Percentiles rank a stretch among this genome's conserved stretches.
These are phyloP conservation scores for Podaxis sp. DNA, from an alignment of 768 basidiomycete genomes.

Conservation along the genomic window DNA sequence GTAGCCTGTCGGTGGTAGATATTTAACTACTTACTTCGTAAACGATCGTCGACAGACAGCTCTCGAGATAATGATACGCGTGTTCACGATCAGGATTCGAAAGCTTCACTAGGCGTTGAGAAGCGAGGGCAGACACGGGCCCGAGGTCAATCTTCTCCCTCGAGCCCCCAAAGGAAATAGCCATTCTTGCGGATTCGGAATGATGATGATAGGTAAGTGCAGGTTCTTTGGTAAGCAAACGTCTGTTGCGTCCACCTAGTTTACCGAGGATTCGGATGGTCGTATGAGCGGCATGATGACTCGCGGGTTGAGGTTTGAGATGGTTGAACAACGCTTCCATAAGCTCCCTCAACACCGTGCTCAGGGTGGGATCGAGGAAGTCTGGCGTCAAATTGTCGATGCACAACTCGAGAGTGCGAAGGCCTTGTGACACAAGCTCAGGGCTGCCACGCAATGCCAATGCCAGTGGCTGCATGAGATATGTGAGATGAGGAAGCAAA, in stretches of 20 bases:
- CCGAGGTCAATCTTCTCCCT: constrained; percentile 61
- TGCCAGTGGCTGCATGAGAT: constrained; percentile 95
- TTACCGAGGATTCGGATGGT: constrained; percentile 97
- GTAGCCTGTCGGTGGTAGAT: background rate
- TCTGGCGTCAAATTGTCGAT: constrained; percentile 98
- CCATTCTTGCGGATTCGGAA: constrained; percentile 65
- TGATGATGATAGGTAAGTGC: constrained; percentile 65
- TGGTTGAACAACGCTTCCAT: constrained; percentile 94
- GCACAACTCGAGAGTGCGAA: constrained; percentile 96
- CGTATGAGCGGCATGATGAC: constrained; percentile 87
- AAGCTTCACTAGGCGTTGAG: constrained; percentile 52
- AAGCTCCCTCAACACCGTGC: constrained; percentile 85
- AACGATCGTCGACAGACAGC: constrained; percentile 63
- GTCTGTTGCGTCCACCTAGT: constrained; percentile 89
- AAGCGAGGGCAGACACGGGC: constrained; percentile 62
- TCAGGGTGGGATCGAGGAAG: constrained; percentile 94
- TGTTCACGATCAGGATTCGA: constrained; percentile 46
- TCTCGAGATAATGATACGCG: constrained; percentile 69
- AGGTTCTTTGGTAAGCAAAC: constrained; percentile 78
- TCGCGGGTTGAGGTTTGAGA: constrained; percentile 84
- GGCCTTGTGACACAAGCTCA: constrained; percentile 91
- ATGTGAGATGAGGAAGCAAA: constrained; percentile 89
- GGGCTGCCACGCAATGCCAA: constrained; percentile 82
- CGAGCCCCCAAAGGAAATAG: constrained; percentile 71
- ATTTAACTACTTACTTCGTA: constrained; percentile 53